Evolutionary conservation across 805 yeast species (phyloP).

Genomic region (Suhomyces sp.): DNA sequence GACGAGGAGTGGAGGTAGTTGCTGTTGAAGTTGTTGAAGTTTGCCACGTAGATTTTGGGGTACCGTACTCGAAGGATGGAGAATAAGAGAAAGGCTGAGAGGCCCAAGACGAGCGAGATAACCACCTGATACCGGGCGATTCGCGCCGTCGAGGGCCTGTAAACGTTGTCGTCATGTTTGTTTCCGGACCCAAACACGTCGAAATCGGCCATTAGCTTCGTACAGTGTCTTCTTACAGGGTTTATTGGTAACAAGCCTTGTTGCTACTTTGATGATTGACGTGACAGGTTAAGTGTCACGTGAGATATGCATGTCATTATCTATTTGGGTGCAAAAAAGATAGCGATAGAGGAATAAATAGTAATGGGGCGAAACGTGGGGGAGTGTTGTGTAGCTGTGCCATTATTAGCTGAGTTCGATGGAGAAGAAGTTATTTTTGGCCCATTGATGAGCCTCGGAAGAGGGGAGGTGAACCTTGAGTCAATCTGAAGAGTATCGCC

Average conservation of each 20-base stretch:
- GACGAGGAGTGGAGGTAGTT: constrained; percentile 42
- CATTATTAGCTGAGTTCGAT: too few species aligned
- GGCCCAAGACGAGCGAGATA: constrained; percentile 67
- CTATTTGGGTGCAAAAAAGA: neutral
- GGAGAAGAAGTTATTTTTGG: too few species aligned
- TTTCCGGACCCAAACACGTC: neutral
- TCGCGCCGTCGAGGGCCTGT: constrained; percentile 29
- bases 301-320: neutral
- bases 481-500: too few species aligned
- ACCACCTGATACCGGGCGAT: constrained; percentile 76
- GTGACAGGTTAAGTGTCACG: neutral
- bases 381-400: too few species aligned
- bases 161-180: constrained; percentile 1
- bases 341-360: too few species aligned
- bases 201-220: neutral
- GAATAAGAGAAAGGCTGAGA: constrained; percentile 64
- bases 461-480: too few species aligned
- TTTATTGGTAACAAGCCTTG: neutral
- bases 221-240: neutral
- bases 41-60: constrained; percentile 83
- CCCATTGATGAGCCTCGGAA: too few species aligned
- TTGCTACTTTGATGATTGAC: neutral
- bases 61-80: constrained; percentile 67
- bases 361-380: too few species aligned
- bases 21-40: constrained; percentile 50